These are phyloP conservation scores for Hortaea sp. DNA, from an alignment of 2,329 filamentous ascomycete species.

Conservation along the genomic window DNA sequence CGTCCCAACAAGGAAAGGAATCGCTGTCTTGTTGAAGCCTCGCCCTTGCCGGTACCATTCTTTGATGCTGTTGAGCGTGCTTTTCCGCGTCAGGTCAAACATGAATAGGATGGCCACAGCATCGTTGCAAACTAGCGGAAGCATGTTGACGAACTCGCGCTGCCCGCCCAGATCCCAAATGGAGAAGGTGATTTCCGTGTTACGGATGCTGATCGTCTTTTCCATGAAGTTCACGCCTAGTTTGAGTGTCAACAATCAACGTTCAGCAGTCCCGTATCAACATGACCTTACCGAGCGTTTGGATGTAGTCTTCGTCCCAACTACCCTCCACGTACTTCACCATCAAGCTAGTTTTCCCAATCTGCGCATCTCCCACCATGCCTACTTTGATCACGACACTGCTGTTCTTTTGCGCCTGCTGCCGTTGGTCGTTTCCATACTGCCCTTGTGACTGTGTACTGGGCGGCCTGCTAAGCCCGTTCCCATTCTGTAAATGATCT, in stretches of 20 bases:
- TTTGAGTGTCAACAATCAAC: background rate
- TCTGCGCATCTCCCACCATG: constrained; percentile 98
- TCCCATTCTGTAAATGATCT: constrained; percentile 24
- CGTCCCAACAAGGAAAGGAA: constrained; percentile 90
- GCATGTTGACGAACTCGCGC: constrained; percentile 98
- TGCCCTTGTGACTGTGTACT: constrained; percentile 22
- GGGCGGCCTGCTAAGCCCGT: constrained; percentile 22
- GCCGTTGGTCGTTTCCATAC: constrained; percentile 24
- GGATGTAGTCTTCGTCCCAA: constrained; percentile 99
- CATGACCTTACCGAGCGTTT: constrained; percentile 62
- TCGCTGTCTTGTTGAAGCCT: constrained; percentile 99
- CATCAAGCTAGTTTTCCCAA: constrained; percentile 98
- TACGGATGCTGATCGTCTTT: constrained; percentile 98
- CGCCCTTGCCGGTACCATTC: constrained; percentile 98
- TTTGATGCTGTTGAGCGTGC: constrained; percentile 97
- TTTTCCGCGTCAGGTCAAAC: constrained; percentile 97
- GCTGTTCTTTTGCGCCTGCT: constrained; percentile 38
- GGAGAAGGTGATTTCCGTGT: constrained; percentile 98
- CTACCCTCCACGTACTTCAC: constrained; percentile 99
- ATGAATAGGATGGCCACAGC: constrained; percentile 98
- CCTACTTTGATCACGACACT: constrained; percentile 97
- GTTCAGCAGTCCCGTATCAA: background rate
- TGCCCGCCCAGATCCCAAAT: constrained; percentile 98
- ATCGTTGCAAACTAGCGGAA: constrained; percentile 98
- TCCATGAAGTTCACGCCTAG: constrained; percentile 98